Conservation (phyloP, 305 asterid genomes). For the Ajuga reptans region DNA sequence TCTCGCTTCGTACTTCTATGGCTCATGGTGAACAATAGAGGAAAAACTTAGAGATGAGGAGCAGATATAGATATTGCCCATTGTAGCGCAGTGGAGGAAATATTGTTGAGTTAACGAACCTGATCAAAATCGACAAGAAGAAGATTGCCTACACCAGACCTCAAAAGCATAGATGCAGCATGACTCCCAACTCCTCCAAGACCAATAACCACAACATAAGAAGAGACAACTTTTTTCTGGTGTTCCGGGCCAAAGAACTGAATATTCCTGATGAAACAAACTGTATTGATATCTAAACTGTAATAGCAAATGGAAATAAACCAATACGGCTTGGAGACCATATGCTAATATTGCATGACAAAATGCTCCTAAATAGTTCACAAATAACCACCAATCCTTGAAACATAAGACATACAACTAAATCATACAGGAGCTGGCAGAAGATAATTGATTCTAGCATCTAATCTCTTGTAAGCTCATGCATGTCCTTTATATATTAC, state of each 20-base stretch:
- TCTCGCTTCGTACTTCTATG: not conserved
- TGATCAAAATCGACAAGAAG: conserved; percentile 96
- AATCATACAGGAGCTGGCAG: not conserved
- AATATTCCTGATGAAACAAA: conserved; percentile 59
- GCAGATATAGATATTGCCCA: not conserved
- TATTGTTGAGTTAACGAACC: conserved; percentile 32
- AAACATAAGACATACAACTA: conserved; percentile 1
- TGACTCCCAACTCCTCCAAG: conserved; percentile 99
- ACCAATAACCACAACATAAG: conserved; percentile 90
- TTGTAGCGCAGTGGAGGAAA: not conserved
- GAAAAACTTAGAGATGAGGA: not conserved
- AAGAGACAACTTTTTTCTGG: conserved; percentile 68
- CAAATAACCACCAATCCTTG: not conserved
- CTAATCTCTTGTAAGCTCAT: not conserved
- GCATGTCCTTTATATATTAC: not conserved
- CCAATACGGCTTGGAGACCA: not conserved
- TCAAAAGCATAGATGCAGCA: conserved; percentile 97
- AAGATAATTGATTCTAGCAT: not conserved
- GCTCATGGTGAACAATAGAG: conserved; percentile 5
- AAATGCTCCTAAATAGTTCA: not conserved
- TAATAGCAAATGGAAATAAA: not conserved
- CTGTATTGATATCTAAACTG: conserved; percentile 8
- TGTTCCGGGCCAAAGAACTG: conserved; percentile 85
- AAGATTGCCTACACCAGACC: conserved; percentile 89
- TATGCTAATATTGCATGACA: not conserved